Percentiles rank a stretch among this genome's conserved stretches.
phyloP scores from a whole-genome alignment of 441 rosid species.

The Pelargonium cotyledonis region DNA sequence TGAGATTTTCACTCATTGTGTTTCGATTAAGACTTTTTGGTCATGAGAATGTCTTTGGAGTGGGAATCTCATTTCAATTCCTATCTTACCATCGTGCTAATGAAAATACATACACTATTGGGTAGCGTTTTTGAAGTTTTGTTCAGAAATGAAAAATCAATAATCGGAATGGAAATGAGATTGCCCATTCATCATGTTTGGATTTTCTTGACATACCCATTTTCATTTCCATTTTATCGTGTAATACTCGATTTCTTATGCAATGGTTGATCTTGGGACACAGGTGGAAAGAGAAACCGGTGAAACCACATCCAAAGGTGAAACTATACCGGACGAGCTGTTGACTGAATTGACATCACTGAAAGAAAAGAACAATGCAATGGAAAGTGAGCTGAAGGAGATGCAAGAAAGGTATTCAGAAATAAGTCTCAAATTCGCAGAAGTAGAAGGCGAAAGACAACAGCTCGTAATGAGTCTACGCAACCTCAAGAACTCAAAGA shows the following conservation, averaged over 20 bases:
- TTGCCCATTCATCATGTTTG: no score
- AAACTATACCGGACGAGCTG: neutral
- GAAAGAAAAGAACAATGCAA: neutral
- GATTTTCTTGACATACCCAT: neutral
- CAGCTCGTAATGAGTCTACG: neutral
- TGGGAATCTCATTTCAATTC: no score
- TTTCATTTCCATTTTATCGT: neutral
- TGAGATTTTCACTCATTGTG: no score
- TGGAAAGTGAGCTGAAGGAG: neutral
- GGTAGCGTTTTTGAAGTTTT: no score
- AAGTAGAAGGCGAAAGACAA: slow-evolving; percentile 4
- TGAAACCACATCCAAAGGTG: no score
- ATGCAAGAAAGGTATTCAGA: neutral
- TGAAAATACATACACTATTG: no score
- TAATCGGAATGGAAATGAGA: no score
- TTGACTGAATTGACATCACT: slow-evolving; percentile 1
- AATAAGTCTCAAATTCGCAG: slow-evolving; percentile 1
- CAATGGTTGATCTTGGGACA: neutral
- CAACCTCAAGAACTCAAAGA: slow-evolving; percentile 4
- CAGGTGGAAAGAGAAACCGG: neutral
- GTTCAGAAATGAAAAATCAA: no score
- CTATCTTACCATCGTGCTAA: no score
- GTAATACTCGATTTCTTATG: neutral
- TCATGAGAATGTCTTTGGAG: no score
- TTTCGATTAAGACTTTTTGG: no score